These are phyloP conservation scores for Thelephora terrestris DNA, from an alignment of 1,284 basidiomycete genomes.

Conservation along the genomic window DNA sequence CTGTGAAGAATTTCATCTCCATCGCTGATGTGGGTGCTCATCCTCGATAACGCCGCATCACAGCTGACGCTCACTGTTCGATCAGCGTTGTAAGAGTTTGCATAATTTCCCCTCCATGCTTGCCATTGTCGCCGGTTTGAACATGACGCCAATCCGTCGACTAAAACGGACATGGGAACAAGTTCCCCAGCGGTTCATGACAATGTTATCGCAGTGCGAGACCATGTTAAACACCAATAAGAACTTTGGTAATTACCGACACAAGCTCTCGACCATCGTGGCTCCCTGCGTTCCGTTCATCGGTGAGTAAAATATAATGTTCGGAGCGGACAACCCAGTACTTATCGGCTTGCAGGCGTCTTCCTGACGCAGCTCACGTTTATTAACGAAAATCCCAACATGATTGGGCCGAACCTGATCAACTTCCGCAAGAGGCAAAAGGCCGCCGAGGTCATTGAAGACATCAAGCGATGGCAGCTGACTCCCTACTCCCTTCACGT, in stretches of 20 bases:
- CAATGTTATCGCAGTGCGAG: slow-evolving; percentile 62
- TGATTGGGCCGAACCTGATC: slow-evolving; percentile 70
- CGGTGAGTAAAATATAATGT: slow-evolving; percentile 38
- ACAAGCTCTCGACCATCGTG: slow-evolving; percentile 74
- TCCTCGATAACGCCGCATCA: background rate
- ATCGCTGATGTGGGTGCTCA: slow-evolving; percentile 76
- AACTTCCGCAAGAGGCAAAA: slow-evolving; percentile 96
- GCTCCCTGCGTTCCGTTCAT: slow-evolving; percentile 98
- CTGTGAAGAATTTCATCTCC: slow-evolving; percentile 88
- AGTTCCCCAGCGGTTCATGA: slow-evolving; percentile 65
- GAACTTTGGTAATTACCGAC: slow-evolving; percentile 91
- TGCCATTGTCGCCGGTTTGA: slow-evolving; percentile 91
- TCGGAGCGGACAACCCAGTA: background rate
- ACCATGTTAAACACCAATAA: slow-evolving; percentile 81
- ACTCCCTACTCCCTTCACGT: slow-evolving; percentile 80
- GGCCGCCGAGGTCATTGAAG: slow-evolving; percentile 89
- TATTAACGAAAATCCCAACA: slow-evolving; percentile 97
- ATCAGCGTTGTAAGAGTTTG: slow-evolving; percentile 79
- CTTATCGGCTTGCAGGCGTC: slow-evolving; percentile 49
- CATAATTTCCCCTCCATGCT: slow-evolving; percentile 97
- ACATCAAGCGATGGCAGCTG: slow-evolving; percentile 94
- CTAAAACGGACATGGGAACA: slow-evolving; percentile 95
- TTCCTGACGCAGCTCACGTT: slow-evolving; percentile 95
- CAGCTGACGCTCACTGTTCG: background rate
- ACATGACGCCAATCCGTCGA: slow-evolving; percentile 88